These are phyloP conservation scores for Monosporascus sp. DNA, from an alignment of 2,329 filamentous ascomycete species.

Conservation along the genomic window DNA sequence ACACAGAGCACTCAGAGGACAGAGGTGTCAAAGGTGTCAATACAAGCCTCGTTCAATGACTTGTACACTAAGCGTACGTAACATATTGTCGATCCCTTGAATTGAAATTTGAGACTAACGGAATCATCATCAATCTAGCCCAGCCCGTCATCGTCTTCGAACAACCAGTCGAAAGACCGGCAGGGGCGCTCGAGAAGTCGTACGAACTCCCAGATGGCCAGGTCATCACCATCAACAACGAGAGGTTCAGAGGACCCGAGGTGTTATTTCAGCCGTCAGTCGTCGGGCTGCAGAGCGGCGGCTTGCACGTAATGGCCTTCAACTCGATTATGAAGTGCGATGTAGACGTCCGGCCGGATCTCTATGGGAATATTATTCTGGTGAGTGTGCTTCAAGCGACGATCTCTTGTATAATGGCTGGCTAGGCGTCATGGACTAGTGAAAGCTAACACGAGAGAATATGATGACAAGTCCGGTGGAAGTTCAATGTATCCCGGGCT, in stretches of 20 bases:
- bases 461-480: slow-evolving; percentile 77
- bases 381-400: slow-evolving; percentile 60
- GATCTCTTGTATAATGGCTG: too few species aligned
- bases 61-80: too few species aligned
- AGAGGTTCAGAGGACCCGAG: slow-evolving; percentile 99
- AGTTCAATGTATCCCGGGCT: slow-evolving; percentile 99
- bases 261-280: slow-evolving; percentile 99
- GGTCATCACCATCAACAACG: slow-evolving; percentile 99
- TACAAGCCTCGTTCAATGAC: too few species aligned
- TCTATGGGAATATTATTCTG: slow-evolving; percentile 99
- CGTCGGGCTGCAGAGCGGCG: slow-evolving; percentile 94
- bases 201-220: slow-evolving; percentile 99
- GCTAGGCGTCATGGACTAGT: background rate
- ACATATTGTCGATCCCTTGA: too few species aligned
- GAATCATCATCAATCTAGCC: too few species aligned
- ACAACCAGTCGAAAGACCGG: too few species aligned
- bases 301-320: slow-evolving; percentile 99
- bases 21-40: too few species aligned
- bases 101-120: too few species aligned
- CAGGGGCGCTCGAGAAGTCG: slow-evolving; percentile 99
- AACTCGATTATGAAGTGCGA: slow-evolving; percentile 99
- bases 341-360: slow-evolving; percentile 99
- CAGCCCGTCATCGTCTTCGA: too few species aligned
- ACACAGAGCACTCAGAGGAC: too few species aligned
- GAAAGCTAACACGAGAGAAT: slow-evolving; percentile 25